Conservation (phyloP, 371 early-diverging fungal species). For the Mortierella sp. region DNA sequence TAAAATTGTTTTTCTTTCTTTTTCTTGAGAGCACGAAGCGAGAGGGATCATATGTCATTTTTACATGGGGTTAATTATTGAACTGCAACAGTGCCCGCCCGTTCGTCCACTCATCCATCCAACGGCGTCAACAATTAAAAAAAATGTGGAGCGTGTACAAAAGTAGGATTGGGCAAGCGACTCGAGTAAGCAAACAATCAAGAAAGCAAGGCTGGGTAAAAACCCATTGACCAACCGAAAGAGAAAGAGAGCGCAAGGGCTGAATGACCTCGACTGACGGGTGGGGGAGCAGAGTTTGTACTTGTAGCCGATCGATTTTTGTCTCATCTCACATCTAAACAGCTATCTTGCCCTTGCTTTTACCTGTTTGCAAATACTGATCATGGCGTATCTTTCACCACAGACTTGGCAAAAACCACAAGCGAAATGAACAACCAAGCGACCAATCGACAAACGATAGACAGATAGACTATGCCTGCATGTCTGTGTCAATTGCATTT, state of each 20-base stretch:
- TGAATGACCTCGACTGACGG: too few species aligned
- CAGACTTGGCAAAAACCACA: constrained; percentile 1
- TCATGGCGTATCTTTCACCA: too few species aligned
- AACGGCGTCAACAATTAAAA: too few species aligned
- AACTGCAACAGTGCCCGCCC: background rate
- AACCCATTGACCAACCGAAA: constrained; percentile 2
- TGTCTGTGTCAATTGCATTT: background rate
- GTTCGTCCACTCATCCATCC: background rate
- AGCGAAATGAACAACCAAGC: background rate
- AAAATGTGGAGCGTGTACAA: background rate
- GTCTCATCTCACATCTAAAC: background rate
- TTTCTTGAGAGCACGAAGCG: background rate
- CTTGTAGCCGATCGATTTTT: too few species aligned
- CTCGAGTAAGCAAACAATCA: background rate
- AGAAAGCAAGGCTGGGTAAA: background rate
- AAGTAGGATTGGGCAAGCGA: too few species aligned
- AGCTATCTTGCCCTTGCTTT: too few species aligned
- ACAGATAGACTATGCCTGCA: background rate
- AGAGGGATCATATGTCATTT: background rate
- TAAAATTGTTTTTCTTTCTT: background rate
- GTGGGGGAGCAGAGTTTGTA: too few species aligned
- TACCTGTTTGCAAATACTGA: too few species aligned
- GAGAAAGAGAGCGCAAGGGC: too few species aligned
- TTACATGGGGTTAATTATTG: background rate
- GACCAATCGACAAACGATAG: background rate